Percentiles rank a stretch among this genome's conserved stretches.
Evolutionary conservation across 768 basidiomycete genomes (phyloP).

Genomic region (Boletus pseudopeckii): DNA sequence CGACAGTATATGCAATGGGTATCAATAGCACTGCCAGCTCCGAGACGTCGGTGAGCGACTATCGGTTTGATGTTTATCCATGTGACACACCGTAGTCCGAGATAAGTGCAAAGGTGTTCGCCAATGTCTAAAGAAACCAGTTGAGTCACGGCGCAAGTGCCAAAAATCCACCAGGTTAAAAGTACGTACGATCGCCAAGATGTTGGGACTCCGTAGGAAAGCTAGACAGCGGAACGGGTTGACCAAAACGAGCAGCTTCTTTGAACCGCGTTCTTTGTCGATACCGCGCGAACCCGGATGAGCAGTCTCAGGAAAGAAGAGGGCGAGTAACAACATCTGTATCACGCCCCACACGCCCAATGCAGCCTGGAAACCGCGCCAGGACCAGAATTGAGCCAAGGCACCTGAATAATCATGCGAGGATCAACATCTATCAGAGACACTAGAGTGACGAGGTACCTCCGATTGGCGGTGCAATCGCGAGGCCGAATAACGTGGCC

Average conservation of each 20-base stretch:
- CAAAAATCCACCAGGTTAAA: background rate
- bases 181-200: slow-evolving; percentile 49
- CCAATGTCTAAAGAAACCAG: slow-evolving; percentile 38
- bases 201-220: slow-evolving; percentile 57
- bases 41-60: background rate
- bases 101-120: slow-evolving; percentile 28
- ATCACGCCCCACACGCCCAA: slow-evolving; percentile 42
- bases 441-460: slow-evolving; percentile 30
- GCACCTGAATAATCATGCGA: slow-evolving; percentile 32
- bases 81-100: slow-evolving; percentile 36
- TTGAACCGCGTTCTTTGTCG: slow-evolving; percentile 37
- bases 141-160: background rate
- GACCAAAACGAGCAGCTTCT: slow-evolving; percentile 40
- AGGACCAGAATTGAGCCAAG: slow-evolving; percentile 58
- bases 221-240: slow-evolving; percentile 56
- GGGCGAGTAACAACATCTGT: slow-evolving; percentile 37
- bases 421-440: background rate
- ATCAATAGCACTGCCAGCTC: slow-evolving; percentile 40
- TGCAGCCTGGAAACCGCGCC: slow-evolving; percentile 55
- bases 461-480: slow-evolving; percentile 58
- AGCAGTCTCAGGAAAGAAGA: slow-evolving; percentile 64
- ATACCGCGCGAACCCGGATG: slow-evolving; percentile 57
- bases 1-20: slow-evolving; percentile 66
- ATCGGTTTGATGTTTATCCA: no score
- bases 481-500: slow-evolving; percentile 56